Evolutionary conservation across 108 stramenopile genomes (phyloP).

Genomic region (Aurantiochytrium sp.): DNA sequence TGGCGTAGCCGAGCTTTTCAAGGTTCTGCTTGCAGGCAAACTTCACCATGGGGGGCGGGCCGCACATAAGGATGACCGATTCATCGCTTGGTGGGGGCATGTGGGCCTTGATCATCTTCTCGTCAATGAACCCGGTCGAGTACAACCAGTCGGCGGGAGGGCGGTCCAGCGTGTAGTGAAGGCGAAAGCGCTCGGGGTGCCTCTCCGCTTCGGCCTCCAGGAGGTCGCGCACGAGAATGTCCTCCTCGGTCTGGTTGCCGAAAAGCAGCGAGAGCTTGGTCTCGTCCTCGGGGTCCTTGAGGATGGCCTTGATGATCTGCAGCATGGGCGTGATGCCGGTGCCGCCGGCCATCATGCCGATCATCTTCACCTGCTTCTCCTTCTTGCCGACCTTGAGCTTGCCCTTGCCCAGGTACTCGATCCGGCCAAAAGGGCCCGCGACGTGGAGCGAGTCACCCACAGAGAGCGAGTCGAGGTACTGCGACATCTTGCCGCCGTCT

Average conservation of each 20-base stretch:
- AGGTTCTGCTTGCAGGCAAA: conserved; percentile 48
- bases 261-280: conserved; percentile 83
- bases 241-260: conserved; percentile 84
- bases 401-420: conserved; percentile 85
- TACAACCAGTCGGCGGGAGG: conserved; percentile 38
- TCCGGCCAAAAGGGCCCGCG: conserved; percentile 80
- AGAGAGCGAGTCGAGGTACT: conserved; percentile 30
- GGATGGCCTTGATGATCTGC: conserved; percentile 80
- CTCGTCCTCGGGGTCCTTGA: conserved; percentile 72
- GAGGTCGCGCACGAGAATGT: conserved; percentile 77
- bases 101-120: conserved; percentile 68
- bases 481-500: conserved; percentile 42
- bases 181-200: conserved; percentile 76
- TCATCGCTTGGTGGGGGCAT: conserved; percentile 66
- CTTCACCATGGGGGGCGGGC: conserved; percentile 93
- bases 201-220: conserved; percentile 80
- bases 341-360: conserved; percentile 93
- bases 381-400: conserved; percentile 75
- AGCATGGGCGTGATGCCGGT: conserved; percentile 94
- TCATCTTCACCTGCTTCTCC: conserved; percentile 59
- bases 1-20: conserved; percentile 35
- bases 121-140: conserved; percentile 82
- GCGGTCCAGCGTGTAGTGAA: conserved; percentile 78
- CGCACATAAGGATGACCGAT: conserved; percentile 87
- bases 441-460: conserved; percentile 59